phyloP scores from a whole-genome alignment of 306 rosid species.

The Vigna unguiculata region DNA sequence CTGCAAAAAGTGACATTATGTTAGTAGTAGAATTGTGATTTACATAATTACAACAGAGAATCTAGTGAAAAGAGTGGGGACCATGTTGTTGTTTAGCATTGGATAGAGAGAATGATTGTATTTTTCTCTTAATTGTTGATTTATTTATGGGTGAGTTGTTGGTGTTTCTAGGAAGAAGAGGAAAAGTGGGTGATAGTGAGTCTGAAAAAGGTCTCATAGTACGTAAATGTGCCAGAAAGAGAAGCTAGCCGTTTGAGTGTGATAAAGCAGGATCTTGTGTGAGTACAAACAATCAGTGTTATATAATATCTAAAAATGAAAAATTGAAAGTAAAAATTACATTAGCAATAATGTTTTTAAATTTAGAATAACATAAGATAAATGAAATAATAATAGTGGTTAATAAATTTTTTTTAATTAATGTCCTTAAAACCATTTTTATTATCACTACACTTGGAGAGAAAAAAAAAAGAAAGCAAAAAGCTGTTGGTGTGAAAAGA shows the following conservation, averaged over 20 bases:
- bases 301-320: background rate
- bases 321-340: background rate
- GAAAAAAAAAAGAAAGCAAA: background rate
- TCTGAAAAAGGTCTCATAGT: constrained; percentile 19
- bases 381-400: background rate
- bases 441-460: background rate
- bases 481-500: background rate
- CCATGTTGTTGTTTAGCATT: constrained; percentile 4
- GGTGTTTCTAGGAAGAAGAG: constrained; percentile 2
- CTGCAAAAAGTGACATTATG: background rate
- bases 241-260: constrained; percentile 47
- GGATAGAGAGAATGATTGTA: background rate
- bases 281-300: background rate
- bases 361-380: too few species aligned
- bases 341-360: background rate
- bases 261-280: background rate
- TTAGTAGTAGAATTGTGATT: background rate
- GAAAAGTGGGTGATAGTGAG: constrained; percentile 16
- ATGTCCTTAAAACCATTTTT: background rate
- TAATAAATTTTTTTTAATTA: background rate
- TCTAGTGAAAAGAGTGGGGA: background rate
- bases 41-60: background rate
- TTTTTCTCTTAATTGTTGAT: background rate
- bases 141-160: background rate
- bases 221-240: constrained; percentile 1